These are phyloP conservation scores for Sugiyamaella novakii DNA, from an alignment of 1,139 yeast species.

Conservation along the genomic window DNA sequence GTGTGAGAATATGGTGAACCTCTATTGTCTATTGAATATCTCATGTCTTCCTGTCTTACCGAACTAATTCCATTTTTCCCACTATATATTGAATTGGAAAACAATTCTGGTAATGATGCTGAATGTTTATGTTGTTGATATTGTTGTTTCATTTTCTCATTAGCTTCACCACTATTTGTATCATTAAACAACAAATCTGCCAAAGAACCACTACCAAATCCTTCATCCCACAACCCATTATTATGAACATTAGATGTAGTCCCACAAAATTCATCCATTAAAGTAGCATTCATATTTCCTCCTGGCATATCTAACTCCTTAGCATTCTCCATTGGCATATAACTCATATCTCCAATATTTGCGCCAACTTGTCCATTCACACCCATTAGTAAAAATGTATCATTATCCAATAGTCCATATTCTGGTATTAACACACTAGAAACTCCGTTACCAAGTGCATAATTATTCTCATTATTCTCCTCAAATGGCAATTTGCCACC, in stretches of 20 bases:
- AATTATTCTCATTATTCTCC: no score
- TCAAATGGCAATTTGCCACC: constrained; percentile 1
- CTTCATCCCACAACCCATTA: constrained; percentile 6
- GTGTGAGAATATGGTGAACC: neutral
- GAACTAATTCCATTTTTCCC: no score
- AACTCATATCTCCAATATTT: constrained; percentile 1
- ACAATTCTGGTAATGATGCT: constrained; percentile 12
- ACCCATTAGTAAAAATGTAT: neutral
- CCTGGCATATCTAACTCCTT: neutral
- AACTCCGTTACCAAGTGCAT: neutral
- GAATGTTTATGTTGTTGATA: constrained; percentile 9
- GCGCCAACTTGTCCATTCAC: no score
- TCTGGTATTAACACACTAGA: constrained; percentile 2
- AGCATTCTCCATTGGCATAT: neutral
- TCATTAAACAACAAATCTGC: constrained; percentile 15
- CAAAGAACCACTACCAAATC: constrained; percentile 4
- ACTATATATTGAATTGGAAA: neutral
- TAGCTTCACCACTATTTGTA: neutral
- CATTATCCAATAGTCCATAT: constrained; percentile 1
- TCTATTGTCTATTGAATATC: neutral
- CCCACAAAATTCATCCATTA: neutral
- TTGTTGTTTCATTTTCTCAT: neutral
- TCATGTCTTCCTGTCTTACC: neutral
- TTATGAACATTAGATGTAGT: neutral
- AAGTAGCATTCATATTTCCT: neutral